Percentiles rank a stretch among this genome's conserved stretches.
Conservation (phyloP, 495 filamentous ascomycete genomes). For the Usnea hakonensis region DNA sequence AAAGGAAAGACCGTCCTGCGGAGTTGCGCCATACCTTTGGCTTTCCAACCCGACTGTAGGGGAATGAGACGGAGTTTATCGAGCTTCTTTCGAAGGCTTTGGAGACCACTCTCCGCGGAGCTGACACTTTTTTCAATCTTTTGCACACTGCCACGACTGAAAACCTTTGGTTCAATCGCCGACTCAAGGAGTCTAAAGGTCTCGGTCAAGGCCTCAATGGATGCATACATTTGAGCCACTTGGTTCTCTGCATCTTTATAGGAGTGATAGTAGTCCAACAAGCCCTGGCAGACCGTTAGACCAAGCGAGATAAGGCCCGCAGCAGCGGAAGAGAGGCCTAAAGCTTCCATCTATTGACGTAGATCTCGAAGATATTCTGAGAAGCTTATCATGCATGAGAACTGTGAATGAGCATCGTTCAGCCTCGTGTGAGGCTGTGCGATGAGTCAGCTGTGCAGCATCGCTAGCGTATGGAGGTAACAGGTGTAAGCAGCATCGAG, state of each 20-base stretch:
- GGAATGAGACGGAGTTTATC: background rate
- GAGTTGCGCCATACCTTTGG: background rate
- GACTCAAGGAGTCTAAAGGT: background rate
- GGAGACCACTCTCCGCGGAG: background rate
- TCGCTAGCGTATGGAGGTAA: background rate
- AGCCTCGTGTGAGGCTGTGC: background rate
- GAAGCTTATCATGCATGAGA: no score
- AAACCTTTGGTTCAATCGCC: background rate
- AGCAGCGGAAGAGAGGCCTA: background rate
- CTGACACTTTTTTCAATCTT: background rate
- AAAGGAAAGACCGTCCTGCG: background rate
- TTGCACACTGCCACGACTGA: background rate
- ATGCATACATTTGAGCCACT: background rate
- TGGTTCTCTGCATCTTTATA: background rate
- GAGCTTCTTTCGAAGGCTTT: background rate
- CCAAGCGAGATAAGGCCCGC: background rate
- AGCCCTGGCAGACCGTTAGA: background rate
- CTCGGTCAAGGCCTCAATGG: background rate
- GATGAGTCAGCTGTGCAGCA: background rate
- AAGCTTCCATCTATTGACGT: background rate
- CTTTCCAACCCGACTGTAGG: background rate
- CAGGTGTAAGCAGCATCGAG: background rate
- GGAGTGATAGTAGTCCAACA: background rate
- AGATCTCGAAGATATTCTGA: background rate
- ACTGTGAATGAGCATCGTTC: background rate